Percentiles rank a stretch among this genome's conserved stretches.
These are phyloP conservation scores for Candida pseudocylindracea DNA, from an alignment of 1,139 yeast species.

Conservation along the genomic window DNA sequence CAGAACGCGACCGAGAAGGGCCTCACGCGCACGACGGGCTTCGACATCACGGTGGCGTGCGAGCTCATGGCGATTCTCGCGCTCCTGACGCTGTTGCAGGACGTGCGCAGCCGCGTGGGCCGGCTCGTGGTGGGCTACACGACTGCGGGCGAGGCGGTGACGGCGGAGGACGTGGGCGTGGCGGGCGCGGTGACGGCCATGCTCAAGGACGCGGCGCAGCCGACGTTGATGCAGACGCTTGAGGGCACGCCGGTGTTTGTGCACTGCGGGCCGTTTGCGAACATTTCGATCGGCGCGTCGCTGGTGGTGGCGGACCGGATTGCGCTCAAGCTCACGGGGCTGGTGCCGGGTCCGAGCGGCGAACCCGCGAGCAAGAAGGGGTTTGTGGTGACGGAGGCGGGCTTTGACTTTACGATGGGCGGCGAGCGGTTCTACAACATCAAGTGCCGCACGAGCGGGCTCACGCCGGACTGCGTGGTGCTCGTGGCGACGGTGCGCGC, in stretches of 20 bases:
- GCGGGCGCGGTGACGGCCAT: slow-evolving; percentile 96
- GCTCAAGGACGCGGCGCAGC: slow-evolving; percentile 92
- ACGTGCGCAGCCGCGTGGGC: slow-evolving; percentile 81
- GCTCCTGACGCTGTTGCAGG: slow-evolving; percentile 59
- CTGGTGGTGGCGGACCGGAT: slow-evolving; percentile 90
- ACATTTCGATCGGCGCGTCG: slow-evolving; percentile 90
- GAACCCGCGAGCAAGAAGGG: slow-evolving; percentile 28
- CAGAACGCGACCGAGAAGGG: slow-evolving; percentile 71
- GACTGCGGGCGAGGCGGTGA: slow-evolving; percentile 66
- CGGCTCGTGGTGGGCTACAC: slow-evolving; percentile 79
- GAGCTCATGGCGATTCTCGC: slow-evolving; percentile 98
- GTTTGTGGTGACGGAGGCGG: slow-evolving; percentile 92
- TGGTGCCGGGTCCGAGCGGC: slow-evolving; percentile 18
- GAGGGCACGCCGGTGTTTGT: slow-evolving; percentile 98
- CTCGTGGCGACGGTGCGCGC: slow-evolving; percentile 97
- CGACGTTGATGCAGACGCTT: slow-evolving; percentile 92
- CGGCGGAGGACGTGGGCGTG: slow-evolving; percentile 91
- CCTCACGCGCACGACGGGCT: slow-evolving; percentile 71
- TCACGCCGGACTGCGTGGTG: slow-evolving; percentile 79
- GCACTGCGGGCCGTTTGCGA: slow-evolving; percentile 98
- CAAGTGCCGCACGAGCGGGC: slow-evolving; percentile 85
- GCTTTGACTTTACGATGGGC: slow-evolving; percentile 98
- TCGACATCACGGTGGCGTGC: slow-evolving; percentile 91
- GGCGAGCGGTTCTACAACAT: slow-evolving; percentile 95
- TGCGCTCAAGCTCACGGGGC: slow-evolving; percentile 67